Evolutionary conservation across 73 alveolate genomes (phyloP), one percentile per base, ranked within the genome.

Genomic region (Halteria grandinella): DNA sequence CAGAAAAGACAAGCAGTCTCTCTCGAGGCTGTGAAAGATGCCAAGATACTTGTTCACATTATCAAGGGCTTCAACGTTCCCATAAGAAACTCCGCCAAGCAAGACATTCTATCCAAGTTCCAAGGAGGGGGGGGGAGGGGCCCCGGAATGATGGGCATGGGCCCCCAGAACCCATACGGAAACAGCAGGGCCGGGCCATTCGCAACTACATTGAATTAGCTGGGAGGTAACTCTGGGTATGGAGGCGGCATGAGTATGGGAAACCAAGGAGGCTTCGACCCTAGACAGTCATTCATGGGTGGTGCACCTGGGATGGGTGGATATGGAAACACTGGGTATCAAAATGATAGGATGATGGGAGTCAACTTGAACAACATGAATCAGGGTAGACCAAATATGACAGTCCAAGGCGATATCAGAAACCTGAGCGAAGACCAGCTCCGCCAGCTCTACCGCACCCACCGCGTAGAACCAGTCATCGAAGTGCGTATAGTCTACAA

Each of bases 51-150:
- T 66, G 74, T 92, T 12, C 98, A 92, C 79, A 84, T 92, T 12
- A 87, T 89, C 23, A 92, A 89, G 73, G 98, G 98, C 45, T 83
- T 79, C 77, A 92, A 92, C 86, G 84, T 92, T n/a, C 98, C 98
- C 14, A 77, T 92, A 23, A 85, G 98, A 60, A 58, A 69, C 34
- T 69, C 80, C 45, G 75, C 95, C 21, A 60, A 48, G 71, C 64
- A 66, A 83, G 89, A 52, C 70, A 47, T 52, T 75, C 75, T 74
- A 79, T 75, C n/a, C 47, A 62, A 64, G 64, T 88, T 63, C 74
- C 58, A 75, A 81, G 60, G 60, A 74, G 53, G 75, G 59, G n/a
- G n/a, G n/a, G 74, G 90, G 48, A 44, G 45, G 55, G 79, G 69
- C 75, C 89, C 57, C 32, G 50, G 0, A 32, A 24, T 2, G 3